These are phyloP conservation scores for Haplographium delicatum DNA, from an alignment of 495 filamentous ascomycete species.

Conservation along the genomic window DNA sequence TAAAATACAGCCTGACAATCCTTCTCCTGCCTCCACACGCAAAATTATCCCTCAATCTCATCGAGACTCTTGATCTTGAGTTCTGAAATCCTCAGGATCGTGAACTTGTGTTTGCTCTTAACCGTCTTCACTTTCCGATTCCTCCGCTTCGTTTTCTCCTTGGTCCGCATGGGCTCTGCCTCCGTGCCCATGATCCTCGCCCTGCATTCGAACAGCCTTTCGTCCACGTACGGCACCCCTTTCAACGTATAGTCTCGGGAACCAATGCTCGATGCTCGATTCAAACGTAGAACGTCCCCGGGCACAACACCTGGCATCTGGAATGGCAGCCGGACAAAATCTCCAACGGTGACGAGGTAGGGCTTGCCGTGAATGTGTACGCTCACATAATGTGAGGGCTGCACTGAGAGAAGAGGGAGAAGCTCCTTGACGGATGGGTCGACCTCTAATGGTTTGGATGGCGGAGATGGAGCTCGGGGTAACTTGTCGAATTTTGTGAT, in stretches of 20 bases:
- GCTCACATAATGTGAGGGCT: constrained; percentile 80
- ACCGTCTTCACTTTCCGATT: constrained; percentile 66
- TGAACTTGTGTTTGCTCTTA: constrained; percentile 82
- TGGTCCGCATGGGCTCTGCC: constrained; percentile 76
- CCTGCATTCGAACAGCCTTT: constrained; percentile 75
- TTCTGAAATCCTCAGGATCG: constrained; percentile 79
- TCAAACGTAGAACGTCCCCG: constrained; percentile 80
- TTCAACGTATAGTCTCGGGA: constrained; percentile 87
- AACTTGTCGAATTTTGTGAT: neutral
- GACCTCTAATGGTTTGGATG: constrained; percentile 33
- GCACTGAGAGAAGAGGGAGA: constrained; percentile 71
- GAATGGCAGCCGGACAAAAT: constrained; percentile 90
- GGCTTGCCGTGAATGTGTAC: constrained; percentile 80
- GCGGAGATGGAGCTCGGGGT: constrained; percentile 12
- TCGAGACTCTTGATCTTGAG: constrained; percentile 62
- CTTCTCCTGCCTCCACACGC: too few relatives aligned
- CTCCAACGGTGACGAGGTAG: constrained; percentile 86
- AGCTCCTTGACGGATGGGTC: constrained; percentile 55
- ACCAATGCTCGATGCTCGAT: constrained; percentile 72
- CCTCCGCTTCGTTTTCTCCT: constrained; percentile 92
- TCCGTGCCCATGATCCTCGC: constrained; percentile 84
- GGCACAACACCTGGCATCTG: constrained; percentile 75
- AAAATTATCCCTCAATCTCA: constrained; percentile 41
- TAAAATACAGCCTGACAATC: too few relatives aligned
- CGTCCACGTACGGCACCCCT: constrained; percentile 71